Conservation (phyloP, 2,329 filamentous ascomycete species). For the Orbilia brochopaga region DNA sequence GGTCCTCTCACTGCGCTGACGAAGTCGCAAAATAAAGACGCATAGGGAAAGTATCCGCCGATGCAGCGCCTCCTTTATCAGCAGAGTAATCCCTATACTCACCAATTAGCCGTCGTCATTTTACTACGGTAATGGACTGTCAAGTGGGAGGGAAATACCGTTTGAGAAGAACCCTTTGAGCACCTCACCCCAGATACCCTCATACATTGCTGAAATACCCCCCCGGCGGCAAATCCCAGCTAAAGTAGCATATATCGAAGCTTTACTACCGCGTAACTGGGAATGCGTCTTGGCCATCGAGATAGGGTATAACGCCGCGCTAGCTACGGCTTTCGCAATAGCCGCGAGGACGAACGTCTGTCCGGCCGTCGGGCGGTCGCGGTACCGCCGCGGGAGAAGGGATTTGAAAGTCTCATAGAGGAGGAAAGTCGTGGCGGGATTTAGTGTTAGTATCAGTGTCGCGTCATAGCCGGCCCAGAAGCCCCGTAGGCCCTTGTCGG, state of each 20-base stretch:
- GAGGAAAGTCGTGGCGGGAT: conserved; percentile 85
- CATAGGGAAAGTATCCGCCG: conserved; percentile 74
- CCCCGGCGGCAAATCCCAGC: conserved; percentile 65
- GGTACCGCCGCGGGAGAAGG: conserved; percentile 62
- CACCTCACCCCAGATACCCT: conserved; percentile 76
- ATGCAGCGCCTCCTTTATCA: conserved; percentile 80
- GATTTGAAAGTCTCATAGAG: conserved; percentile 75
- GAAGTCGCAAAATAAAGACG: conserved; percentile 65
- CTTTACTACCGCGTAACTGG: conserved; percentile 64
- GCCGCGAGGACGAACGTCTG: conserved; percentile 73
- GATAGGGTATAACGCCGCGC: conserved; percentile 80
- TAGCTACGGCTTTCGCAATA: conserved; percentile 77
- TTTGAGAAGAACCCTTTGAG: conserved; percentile 84
- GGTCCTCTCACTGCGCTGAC: conserved; percentile 15
- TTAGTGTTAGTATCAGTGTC: conserved; percentile 77
- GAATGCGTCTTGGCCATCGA: conserved; percentile 81
- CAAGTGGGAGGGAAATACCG: conserved; percentile 60
- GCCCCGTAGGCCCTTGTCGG: conserved; percentile 73
- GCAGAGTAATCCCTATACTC: conserved; percentile 70
- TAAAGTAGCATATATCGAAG: conserved; percentile 49
- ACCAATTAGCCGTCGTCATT: neutral
- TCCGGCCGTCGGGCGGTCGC: conserved; percentile 59
- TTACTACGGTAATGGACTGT: neutral
- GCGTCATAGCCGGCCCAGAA: conserved; percentile 91
- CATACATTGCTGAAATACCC: conserved; percentile 73